Conservation (phyloP, 768 basidiomycete genomes). For the Agaricus blazei region DNA sequence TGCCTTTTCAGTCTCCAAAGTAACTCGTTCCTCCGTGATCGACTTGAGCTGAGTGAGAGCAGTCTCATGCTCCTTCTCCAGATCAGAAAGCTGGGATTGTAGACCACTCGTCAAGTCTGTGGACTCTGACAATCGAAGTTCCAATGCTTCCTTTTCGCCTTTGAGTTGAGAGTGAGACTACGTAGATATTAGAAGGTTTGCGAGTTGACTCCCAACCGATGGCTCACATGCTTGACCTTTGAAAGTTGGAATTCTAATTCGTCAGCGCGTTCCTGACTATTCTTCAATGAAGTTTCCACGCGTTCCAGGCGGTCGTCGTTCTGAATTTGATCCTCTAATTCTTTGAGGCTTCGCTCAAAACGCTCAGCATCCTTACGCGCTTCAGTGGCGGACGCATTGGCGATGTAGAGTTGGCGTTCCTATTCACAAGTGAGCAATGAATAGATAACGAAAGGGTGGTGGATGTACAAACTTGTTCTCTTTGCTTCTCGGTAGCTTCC, state of each 20-base stretch:
- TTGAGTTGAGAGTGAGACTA: constrained; percentile 57
- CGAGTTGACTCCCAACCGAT: neutral
- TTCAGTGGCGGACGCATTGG: constrained; percentile 49
- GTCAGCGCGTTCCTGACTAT: constrained; percentile 77
- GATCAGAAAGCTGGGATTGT: constrained; percentile 40
- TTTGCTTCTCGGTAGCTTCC: constrained; percentile 43
- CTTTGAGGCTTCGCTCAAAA: constrained; percentile 54
- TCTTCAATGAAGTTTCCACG: constrained; percentile 66
- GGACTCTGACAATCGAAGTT: constrained; percentile 37
- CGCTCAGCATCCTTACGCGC: constrained; percentile 49
- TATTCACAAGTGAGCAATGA: constrained; percentile 22
- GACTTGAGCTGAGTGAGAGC: constrained; percentile 38
- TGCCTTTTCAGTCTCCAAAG: constrained; percentile 44
- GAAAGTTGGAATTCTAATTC: constrained; percentile 81
- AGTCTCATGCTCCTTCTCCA: constrained; percentile 34
- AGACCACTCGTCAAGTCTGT: constrained; percentile 42
- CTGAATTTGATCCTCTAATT: constrained; percentile 79
- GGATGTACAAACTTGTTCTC: constrained; percentile 43
- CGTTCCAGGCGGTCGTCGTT: constrained; percentile 77
- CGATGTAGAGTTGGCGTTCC: constrained; percentile 75
- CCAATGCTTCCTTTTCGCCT: constrained; percentile 54
- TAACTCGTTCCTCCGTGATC: constrained; percentile 40
- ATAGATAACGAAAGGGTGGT: neutral
- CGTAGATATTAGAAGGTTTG: neutral
- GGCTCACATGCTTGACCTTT: constrained; percentile 67